Evolutionary conservation across 257 asterid species (phyloP), one percentile per base, ranked within the genome.

Genomic region (Solanum habrochaites): DNA sequence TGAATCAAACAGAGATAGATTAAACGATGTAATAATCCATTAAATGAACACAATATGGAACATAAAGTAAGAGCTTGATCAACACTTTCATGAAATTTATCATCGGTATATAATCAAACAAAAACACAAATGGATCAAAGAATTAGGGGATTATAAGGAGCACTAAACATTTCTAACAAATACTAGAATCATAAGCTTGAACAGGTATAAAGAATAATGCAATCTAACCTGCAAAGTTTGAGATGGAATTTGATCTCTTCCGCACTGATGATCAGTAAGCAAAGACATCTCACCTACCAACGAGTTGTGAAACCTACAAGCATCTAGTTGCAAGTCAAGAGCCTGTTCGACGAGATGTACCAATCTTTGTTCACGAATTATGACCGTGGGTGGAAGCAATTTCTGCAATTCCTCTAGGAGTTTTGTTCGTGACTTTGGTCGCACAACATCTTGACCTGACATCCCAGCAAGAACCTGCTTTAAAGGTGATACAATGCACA

Each of bases 341-440:
- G 98, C 98, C 89, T 95, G 98, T 88, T 94, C 98, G 88, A 95
- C 93, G 83, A 95, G 97, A 87, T 93, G 95, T 86, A 94, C 88
- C 93, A 95, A 90, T 89, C 97, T 94, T 47, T 91, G 91, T 78
- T 94, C 97, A 29, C 94, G 97, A 83, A 95, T 91, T 88, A 94
- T 90, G 85, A 95, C 92, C 43, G 95, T 49, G 27, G 98, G 93
- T 20, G 98, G 98, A 90, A 94, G 95, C 91, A 95, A 49, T 86
- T 88, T 91, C 78, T 92, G 96, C 92, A 95, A 88, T 89, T 93
- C 93, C 86, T 89, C 96, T 89, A 95, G 93, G 86, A 95, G 87
- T 47, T 89, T 91, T 86, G 89, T 88, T 73, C 94, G 95, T 52
- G 95, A 85, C 88, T 91, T 89, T 71, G 87, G 72, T 90, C 88